Evolutionary conservation across 768 basidiomycete species (phyloP), one percentile per base, ranked within the genome.

Genomic region (Trametes cinnabarina): DNA sequence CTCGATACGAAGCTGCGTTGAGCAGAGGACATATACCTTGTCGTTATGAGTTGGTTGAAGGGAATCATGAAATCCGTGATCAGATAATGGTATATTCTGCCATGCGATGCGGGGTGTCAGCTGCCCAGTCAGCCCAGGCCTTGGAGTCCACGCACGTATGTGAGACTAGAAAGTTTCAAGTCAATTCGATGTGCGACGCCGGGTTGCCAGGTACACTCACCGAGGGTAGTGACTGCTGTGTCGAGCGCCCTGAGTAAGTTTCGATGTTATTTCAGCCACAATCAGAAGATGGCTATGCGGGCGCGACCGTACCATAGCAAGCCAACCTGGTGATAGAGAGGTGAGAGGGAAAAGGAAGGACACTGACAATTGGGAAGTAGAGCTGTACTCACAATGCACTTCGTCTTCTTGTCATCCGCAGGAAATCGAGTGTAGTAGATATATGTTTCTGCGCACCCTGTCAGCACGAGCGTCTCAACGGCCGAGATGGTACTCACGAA

Each of bases 401-500:
- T 68, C 3, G 54, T 59, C n/a, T 22, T 47, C 17, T n/a, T 42
- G 20, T 50, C 15, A 22, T 68, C 66, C 9, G 30, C 28, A 6
- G 66, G 65, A 55, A 65, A 68, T 5, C 63, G 64, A 10, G 66
- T 64, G 40, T 57, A 68, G 48, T 65, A 68, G 20, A 68, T 60
- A 49, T 66, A 66, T 25, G 63, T 62, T 54, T 68, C 67, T 68
- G 23, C 23, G 12, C 37, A 9, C 4, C 1, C 34, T 19, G 28
- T 28, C 1, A 43, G 37, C 44, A 25, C 25, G 42, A 10, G 35
- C 28, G 30, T 20, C 34, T 40, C 15, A 20, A 17, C 7, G 3
- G 19, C 40, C 26, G 44, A 17, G 47, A 2, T 28, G 35, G 12
- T 19, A 64, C 67, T 10, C 43, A 68, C 67, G 67, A 57, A 68